These are phyloP conservation scores for Pseudogymnoascus sp. DNA, from an alignment of 2,329 filamentous ascomycete genomes.

Conservation along the genomic window DNA sequence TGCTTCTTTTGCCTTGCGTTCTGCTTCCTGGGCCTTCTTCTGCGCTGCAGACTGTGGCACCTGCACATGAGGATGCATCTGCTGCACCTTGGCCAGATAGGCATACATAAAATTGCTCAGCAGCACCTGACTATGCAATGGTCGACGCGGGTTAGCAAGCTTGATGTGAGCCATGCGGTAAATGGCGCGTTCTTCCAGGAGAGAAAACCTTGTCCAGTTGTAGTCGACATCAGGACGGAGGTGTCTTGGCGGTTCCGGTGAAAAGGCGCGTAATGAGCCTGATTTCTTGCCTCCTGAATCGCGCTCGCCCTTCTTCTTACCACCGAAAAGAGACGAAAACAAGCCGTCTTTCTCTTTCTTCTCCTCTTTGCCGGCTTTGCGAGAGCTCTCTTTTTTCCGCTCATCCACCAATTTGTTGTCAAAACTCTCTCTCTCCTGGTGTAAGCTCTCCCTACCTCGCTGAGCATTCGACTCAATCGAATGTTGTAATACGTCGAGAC, in stretches of 20 bases:
- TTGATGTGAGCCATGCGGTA: slow-evolving; percentile 99
- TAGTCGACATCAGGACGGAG: slow-evolving; percentile 86
- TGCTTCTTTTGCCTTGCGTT: slow-evolving; percentile 37
- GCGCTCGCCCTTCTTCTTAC: slow-evolving; percentile 77
- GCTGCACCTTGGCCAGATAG: slow-evolving; percentile 95
- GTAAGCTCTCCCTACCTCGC: slow-evolving; percentile 70
- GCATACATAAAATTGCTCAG: slow-evolving; percentile 99
- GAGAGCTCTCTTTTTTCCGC: slow-evolving; percentile 67
- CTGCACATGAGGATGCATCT: slow-evolving; percentile 95
- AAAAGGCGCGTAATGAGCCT: slow-evolving; percentile 61
- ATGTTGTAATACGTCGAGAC: slow-evolving; percentile 77
- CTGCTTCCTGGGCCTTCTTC: slow-evolving; percentile 53
- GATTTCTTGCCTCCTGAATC: slow-evolving; percentile 67
- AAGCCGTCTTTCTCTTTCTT: slow-evolving; percentile 91
- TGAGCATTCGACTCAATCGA: slow-evolving; percentile 63
- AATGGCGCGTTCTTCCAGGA: slow-evolving; percentile 91
- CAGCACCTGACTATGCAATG: slow-evolving; percentile 86
- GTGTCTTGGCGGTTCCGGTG: slow-evolving; percentile 69
- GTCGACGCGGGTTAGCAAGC: slow-evolving; percentile 88
- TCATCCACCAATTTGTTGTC: slow-evolving; percentile 70
- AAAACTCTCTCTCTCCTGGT: slow-evolving; percentile 68
- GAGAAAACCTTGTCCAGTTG: slow-evolving; percentile 90
- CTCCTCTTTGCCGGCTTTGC: slow-evolving; percentile 59
- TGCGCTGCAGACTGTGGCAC: slow-evolving; percentile 73
- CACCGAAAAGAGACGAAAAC: slow-evolving; percentile 88